Base-by-base conservation (phyloP, 2,329 filamentous ascomycete species). In the Botrytis galanthina region DNA sequence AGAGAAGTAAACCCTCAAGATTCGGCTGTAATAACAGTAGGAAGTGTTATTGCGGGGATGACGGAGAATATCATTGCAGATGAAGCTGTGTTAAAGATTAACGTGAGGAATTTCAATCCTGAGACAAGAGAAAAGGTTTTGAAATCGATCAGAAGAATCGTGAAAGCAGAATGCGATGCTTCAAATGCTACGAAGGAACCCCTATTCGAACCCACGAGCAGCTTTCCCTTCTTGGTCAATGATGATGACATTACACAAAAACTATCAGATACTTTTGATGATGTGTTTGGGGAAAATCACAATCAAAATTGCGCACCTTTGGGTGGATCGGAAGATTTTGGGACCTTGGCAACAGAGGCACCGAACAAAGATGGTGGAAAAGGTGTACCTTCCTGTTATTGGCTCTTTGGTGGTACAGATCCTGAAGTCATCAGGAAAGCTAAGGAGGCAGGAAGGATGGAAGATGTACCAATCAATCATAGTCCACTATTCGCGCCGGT, bases 401-500 rank as follows among this genome's bases (percentile, higher is more conserved):
- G 84, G 82, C 6, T 82, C 75, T 73, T 79, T 83, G 74, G 81
- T 84, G 75, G 86, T 85, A 70, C 68, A 20, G 76, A 84, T 90
- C 20, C 70, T 1, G 67, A 74, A 68, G 70, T 61, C 16, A 75
- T 70, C 37, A 64, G 73, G 57, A 74, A 76, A 26, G 73, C 72
- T 22, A 70, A 69, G 59, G 69, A 75, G 44, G 64, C 46, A 8
- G 76, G 74, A 6, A 74, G 62, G 26, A 39, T 75, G 62, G 72
- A 73, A 54, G 46, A 48, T 46, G 32, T 79, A 20, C 86, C 89
- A 0, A 85, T 85, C 0, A 91, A 91, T 76, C 89, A 91, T 78
- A 87, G 84, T 74, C 84, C 87, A 0, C 83, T 85, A 71, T 91
- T 91, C 81, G 86, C 86, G 46, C 89, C 89, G 8, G 85, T 84